Evolutionary conservation across 129 eudicot species (phyloP), one percentile per base, ranked within the genome.

Genomic region (Sambucus nigra): DNA sequence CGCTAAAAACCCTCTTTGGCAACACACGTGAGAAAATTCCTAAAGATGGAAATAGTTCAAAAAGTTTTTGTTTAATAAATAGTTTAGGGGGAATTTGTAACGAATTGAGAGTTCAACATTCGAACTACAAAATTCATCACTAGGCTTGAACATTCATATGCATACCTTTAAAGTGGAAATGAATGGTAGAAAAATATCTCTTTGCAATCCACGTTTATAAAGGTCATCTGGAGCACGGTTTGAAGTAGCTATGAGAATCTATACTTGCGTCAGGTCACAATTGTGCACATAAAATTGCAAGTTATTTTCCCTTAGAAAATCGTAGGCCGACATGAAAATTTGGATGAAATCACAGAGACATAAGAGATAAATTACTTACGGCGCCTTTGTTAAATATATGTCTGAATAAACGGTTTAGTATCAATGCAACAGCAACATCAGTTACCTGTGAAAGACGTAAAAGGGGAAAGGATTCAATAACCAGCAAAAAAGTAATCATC

Each of bases 181-280:
- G 52, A 92, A 92, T 29, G 99, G 99, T 53, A 92, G 75, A 69
- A 92, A 92, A 66, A 92, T 91, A 59, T 92, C 99, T 70, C 99
- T 77, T 71, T 92, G 96, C 35, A 86, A 59, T 24, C 99, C 99
- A 56, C 94, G 77, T 73, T 92, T 96, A 62, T 92, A 92, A 61
- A 92, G 84, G 38, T 70, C 77, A 67, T 92, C 96, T 23, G 99
- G 99, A 39, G 99, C 94, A 60, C 99, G 96, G 64, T 92, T 92
- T 51, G 99, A 92, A 42, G 99, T 92, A 41, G 96, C 72, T 59
- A 86, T 96, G 27, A 92, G 99, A 77, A 92, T 77, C 99, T 92
- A 73, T 26, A 74, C 64, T 59, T 66, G 57, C 76, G 49, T 35
- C 22, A 10, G 32, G 61, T 67, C 70, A 69, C 38, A 26, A 51